Conservation (phyloP, 768 basidiomycete genomes). For the Rhizopogon vesiculosus region DNA sequence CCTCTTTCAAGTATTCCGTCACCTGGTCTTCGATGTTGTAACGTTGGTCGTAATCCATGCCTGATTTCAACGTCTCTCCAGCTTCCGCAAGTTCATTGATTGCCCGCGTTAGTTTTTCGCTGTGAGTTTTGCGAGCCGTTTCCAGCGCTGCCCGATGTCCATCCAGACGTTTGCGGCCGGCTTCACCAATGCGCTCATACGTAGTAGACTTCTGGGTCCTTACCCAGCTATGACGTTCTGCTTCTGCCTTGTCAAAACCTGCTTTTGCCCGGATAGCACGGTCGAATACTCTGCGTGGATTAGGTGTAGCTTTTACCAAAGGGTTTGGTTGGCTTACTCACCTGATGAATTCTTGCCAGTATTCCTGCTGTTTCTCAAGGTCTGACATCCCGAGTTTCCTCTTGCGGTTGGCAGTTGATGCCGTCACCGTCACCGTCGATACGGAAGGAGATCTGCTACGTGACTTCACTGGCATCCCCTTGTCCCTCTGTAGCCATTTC, state of each 20-base stretch:
- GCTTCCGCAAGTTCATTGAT: conserved; percentile 17
- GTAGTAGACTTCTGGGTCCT: conserved; percentile 24
- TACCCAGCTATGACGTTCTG: conserved; percentile 23
- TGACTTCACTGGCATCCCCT: background rate
- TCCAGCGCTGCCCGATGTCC: conserved; percentile 22
- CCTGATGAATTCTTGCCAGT: conserved; percentile 27
- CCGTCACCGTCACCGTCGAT: conserved; percentile 5
- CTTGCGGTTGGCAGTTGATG: conserved; percentile 14
- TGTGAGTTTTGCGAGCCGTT: conserved; percentile 16
- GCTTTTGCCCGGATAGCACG: conserved; percentile 24
- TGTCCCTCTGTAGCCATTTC: background rate
- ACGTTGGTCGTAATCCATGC: conserved; percentile 22
- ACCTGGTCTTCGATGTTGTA: conserved; percentile 20
- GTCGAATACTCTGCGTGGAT: conserved; percentile 19
- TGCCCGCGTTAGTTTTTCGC: conserved; percentile 19
- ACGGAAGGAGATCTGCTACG: background rate
- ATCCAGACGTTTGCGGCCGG: conserved; percentile 25
- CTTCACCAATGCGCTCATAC: conserved; percentile 25
- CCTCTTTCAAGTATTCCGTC: conserved; percentile 16
- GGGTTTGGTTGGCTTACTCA: conserved; percentile 8
- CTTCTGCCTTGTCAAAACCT: conserved; percentile 23
- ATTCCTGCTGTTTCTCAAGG: conserved; percentile 17
- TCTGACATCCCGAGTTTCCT: conserved; percentile 17
- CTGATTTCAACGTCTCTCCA: conserved; percentile 17
- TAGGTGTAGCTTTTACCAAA: background rate